These are phyloP conservation scores for Cryptomeria japonica DNA, from an alignment of 75 land plant genomes.

Conservation along the genomic window DNA sequence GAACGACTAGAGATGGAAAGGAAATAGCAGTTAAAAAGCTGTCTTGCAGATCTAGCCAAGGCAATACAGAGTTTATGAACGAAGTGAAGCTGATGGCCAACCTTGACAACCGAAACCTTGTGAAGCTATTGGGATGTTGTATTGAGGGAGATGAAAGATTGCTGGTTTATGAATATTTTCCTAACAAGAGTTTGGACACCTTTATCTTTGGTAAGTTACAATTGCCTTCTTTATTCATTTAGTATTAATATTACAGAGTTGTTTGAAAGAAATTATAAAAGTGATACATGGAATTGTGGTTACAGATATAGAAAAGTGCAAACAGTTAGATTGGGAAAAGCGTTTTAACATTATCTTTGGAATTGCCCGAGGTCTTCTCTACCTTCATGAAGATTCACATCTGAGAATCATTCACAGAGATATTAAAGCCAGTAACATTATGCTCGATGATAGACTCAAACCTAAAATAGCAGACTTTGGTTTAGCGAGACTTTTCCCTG, in stretches of 20 bases:
- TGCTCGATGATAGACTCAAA: conserved; percentile 23
- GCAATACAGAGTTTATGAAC: not conserved
- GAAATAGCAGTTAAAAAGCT: not conserved
- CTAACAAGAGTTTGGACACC: not conserved
- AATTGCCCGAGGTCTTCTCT: conserved; percentile 32
- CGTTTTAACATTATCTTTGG: conserved; percentile 31
- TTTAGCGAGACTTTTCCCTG: conserved; percentile 27
- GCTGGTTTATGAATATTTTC: not conserved
- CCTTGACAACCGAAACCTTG: not conserved
- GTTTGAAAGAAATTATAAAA: too few species aligned
- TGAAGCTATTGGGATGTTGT: not conserved
- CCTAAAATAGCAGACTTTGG: conserved; percentile 37
- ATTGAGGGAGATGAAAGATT: not conserved
- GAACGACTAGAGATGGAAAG: not conserved
- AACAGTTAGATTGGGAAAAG: conserved; percentile 15
- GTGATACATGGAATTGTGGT: too few species aligned
- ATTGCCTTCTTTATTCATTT: too few species aligned
- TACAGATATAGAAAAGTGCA: not conserved
- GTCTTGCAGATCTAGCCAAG: not conserved
- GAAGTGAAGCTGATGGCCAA: not conserved
- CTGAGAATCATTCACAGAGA: conserved; percentile 37
- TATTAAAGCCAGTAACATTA: conserved; percentile 37
- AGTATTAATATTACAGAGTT: not conserved
- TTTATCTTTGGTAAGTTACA: not conserved
- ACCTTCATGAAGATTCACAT: conserved; percentile 33